Conservation (phyloP, 768 basidiomycete species). For the Cystobasidium tubakii region DNA sequence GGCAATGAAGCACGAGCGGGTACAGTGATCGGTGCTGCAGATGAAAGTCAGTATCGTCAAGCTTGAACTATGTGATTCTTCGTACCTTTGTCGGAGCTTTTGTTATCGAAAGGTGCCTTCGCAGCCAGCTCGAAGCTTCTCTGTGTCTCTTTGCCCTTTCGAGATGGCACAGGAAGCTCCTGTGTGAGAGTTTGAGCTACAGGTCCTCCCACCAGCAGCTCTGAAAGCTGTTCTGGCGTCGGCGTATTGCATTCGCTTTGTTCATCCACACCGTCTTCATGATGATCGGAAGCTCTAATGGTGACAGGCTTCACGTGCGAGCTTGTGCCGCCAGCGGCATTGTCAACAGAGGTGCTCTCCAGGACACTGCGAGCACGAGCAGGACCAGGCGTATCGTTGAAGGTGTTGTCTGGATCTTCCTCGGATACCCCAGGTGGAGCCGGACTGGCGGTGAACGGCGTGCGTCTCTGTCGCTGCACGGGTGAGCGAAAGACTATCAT, state of each 20-base stretch:
- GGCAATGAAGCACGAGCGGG: background rate
- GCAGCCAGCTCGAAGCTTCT: constrained; percentile 8
- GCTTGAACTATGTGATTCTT: background rate
- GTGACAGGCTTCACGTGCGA: constrained; percentile 4
- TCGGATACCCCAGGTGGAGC: background rate
- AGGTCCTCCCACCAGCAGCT: background rate
- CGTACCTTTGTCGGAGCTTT: background rate
- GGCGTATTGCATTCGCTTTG: background rate
- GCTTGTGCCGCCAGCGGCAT: background rate
- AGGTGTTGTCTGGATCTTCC: constrained; percentile 4
- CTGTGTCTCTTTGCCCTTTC: background rate
- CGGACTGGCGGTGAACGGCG: background rate
- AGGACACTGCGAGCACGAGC: background rate
- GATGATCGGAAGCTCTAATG: background rate
- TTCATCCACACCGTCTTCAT: background rate
- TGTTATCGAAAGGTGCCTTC: constrained; percentile 12
- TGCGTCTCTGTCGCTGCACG: background rate
- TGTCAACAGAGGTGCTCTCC: background rate
- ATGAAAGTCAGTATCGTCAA: background rate
- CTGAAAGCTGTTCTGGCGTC: background rate
- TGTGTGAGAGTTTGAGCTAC: background rate
- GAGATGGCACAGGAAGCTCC: background rate
- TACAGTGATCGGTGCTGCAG: background rate
- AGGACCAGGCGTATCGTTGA: constrained; percentile 13
- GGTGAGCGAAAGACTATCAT: constrained; percentile 29